Evolutionary conservation across 176 grass and related monocot genomes (phyloP).

Genomic region (Oropetium thomaeum): DNA sequence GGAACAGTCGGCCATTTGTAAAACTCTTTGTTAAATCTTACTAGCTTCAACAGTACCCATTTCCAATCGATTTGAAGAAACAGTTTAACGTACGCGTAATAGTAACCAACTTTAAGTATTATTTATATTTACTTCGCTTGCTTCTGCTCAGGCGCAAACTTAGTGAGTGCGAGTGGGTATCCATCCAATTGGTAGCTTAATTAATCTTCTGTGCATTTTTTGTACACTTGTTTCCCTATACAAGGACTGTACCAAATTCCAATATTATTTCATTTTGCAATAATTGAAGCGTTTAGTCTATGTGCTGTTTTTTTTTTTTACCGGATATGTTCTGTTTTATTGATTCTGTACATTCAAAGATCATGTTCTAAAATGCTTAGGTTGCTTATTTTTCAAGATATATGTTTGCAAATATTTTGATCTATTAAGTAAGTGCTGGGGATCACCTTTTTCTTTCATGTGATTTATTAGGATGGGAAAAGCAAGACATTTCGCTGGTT

Average conservation of each 20-base stretch:
- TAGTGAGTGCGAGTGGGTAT: not conserved
- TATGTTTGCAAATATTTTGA: not conserved
- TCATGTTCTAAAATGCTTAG: not conserved
- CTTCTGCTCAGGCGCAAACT: not conserved
- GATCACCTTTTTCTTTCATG: not conserved
- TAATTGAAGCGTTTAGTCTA: not conserved
- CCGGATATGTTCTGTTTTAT: not conserved
- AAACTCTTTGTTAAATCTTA: not conserved
- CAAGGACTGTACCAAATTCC: not conserved
- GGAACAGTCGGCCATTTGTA: not conserved
- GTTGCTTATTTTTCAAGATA: not conserved
- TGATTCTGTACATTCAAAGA: not conserved
- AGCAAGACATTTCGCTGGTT: not conserved
- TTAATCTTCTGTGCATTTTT: not conserved
- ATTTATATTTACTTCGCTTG: not conserved
- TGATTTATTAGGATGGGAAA: conserved; percentile 41
- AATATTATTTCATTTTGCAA: not conserved
- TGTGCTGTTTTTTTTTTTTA: too few species aligned
- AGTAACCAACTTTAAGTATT: not conserved
- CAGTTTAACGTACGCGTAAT: not conserved
- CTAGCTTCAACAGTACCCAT: not conserved
- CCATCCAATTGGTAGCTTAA: not conserved
- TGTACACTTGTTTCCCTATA: not conserved
- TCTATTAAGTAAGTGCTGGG: not conserved
- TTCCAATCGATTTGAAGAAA: not conserved